Percentiles rank a stretch among this genome's conserved stretches.
Evolutionary conservation across 176 grass and related monocot genomes (phyloP).

Genomic region (Secale cereale): DNA sequence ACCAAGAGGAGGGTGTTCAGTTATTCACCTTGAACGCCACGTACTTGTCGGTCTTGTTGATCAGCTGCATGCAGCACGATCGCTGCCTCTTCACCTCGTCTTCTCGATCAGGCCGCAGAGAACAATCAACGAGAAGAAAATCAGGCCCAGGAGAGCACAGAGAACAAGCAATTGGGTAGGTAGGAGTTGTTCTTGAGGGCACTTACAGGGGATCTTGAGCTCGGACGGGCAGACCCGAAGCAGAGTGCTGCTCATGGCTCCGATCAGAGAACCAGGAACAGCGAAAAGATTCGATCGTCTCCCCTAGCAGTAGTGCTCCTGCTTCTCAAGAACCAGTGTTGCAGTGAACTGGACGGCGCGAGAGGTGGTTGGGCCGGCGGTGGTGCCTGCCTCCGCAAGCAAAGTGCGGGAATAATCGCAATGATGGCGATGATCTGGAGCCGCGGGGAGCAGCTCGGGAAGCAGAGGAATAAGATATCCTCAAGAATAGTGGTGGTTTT

Average conservation of each 20-base stretch:
- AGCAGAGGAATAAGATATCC: conserved; percentile 11
- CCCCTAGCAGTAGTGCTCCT: neutral
- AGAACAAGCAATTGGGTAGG: conserved; percentile 2
- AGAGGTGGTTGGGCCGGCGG: conserved; percentile 15
- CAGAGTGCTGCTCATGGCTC: conserved; percentile 55
- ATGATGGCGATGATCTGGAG: conserved; percentile 29
- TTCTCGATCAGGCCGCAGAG: conserved; percentile 7
- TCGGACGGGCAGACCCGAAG: conserved; percentile 76
- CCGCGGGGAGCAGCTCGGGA: conserved; percentile 1
- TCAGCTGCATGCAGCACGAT: conserved; percentile 78
- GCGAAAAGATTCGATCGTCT: neutral
- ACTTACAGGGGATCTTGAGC: conserved; percentile 85
- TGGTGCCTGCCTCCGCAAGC: conserved; percentile 40
- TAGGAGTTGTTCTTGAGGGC: neutral
- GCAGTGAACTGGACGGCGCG: neutral
- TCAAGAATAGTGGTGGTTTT: neutral
- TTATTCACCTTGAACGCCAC: conserved; percentile 75
- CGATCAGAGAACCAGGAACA: neutral
- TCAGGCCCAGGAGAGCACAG: conserved; percentile 10
- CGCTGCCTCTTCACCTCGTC: conserved; percentile 78
- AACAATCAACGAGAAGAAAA: neutral
- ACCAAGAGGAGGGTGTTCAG: neutral
- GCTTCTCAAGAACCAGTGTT: conserved; percentile 18
- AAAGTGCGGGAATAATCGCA: conserved; percentile 37
- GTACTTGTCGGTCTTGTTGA: conserved; percentile 67